Percentiles rank a stretch among this genome's conserved stretches.
phyloP scores from a whole-genome alignment of 192 early-diverging fungal species.

The Umbelopsis ramanniana region DNA sequence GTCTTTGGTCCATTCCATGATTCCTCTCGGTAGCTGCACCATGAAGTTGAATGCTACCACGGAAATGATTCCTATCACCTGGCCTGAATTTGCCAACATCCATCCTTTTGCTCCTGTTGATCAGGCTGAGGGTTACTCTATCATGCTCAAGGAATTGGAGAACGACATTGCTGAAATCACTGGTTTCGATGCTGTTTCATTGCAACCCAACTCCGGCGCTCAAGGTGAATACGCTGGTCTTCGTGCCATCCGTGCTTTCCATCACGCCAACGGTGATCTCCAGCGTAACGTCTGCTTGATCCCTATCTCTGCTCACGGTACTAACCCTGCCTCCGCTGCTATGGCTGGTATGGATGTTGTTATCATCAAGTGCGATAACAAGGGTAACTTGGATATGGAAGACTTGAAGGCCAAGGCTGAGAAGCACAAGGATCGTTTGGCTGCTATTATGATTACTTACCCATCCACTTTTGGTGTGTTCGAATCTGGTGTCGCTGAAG shows the following conservation, averaged over 20 bases:
- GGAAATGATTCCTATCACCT: constrained; percentile 99
- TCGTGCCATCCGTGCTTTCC: constrained; percentile 93
- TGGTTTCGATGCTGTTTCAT: constrained; percentile 89
- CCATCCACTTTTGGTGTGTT: constrained; percentile 99
- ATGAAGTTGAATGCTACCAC: constrained; percentile 99
- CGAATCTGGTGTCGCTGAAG: constrained; percentile 85
- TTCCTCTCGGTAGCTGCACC: constrained; percentile 97
- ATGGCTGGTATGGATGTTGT: constrained; percentile 97
- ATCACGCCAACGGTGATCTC: constrained; percentile 76
- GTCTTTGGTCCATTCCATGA: constrained; percentile 98
- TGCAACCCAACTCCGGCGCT: constrained; percentile 99
- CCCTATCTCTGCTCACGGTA: constrained; percentile 98
- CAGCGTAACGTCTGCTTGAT: constrained; percentile 95
- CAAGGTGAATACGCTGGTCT: constrained; percentile 99
- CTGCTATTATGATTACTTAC: constrained; percentile 99
- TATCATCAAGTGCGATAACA: constrained; percentile 86
- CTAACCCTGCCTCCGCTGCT: constrained; percentile 98
- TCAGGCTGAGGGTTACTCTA: constrained; percentile 93
- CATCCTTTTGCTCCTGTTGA: constrained; percentile 97
- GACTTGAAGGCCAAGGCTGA: constrained; percentile 89
- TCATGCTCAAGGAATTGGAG: constrained; percentile 88
- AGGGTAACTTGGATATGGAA: constrained; percentile 91
- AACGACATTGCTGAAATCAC: constrained; percentile 90
- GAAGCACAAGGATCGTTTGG: constrained; percentile 85
- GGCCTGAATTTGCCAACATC: constrained; percentile 94